Evolutionary conservation across 1,139 yeast species (phyloP), one percentile per base, ranked within the genome.

Genomic region (Hyphopichia fennica): DNA sequence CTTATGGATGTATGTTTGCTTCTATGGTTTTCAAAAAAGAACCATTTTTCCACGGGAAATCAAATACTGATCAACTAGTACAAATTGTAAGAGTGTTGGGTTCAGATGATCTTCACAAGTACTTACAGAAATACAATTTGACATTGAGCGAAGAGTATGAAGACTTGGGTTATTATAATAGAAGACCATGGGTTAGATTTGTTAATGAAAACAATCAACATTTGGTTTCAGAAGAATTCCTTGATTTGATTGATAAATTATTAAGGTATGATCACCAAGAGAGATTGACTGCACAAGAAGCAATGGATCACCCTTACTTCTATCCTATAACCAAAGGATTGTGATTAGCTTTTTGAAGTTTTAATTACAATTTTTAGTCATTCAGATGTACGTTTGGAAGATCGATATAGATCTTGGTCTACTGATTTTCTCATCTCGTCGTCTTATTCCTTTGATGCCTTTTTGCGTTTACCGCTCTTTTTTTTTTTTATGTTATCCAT

Each of bases 1-100:
- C 96, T 2, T 84, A 84, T 50, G 99, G 99, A 33, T 95, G 98
- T 47, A 91, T 91, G 93, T 72, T 93, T 49, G 99, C 99, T n/a
- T 87, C 97, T 14, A 87, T 95, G 79, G 86, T 93, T 27, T 93
- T 93, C 69, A 86, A 87, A 63, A 91, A 89, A 64, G 99, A 95
- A 58, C 99, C 99, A 3, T 91, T 95, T 57, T 95, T 95, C 78
- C 96, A 91, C 61, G 99, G 99, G 29, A 87, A 88, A 50, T 89
- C 96, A 35, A 95, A 95, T 65, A 88, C 93, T 42, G 98, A 95
- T 66, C 99, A 95, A 67, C 75, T 95, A 55, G 95, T 95, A 41
- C 95, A 93, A 64, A 93, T 95, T 51, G 96, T 93, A 3, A 78
- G 93, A 52, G 96, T 95, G 0, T 74, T 95, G 53, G 99, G 99